Evolutionary conservation across 169 alveolate species (phyloP), one percentile per base, ranked within the genome.

Genomic region (Theileria parva): DNA sequence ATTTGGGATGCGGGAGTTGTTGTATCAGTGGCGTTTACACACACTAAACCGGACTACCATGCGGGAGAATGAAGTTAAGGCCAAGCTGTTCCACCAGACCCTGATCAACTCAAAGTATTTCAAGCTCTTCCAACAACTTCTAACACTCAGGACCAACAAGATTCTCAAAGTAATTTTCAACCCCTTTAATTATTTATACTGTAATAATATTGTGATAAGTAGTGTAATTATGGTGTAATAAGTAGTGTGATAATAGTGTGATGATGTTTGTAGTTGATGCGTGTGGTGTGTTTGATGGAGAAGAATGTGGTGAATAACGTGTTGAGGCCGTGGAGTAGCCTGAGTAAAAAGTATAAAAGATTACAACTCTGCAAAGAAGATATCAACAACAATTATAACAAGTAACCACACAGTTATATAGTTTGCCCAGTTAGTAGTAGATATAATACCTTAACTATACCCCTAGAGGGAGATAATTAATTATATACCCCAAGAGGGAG

Each of bases 11-110:
- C 61, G 51, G 11, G 30, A 28, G 39, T 4, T 69, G 7, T n/a
- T 69, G 12, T 3, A 34, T 2, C 5, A 74, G 2, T 69, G 77
- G 77, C 61, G 50, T 61, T 70, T 28, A 19, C 12, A 44, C 7
- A 27, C 12, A 17, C 2, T 44, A 50, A 69, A 4, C 4, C 11
- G 4, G 51, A 69, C 5, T 19, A 23, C 3, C 5, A 3, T 69
- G 7, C 4, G 28, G 11, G 25, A 25, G 8, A 69, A 69, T 27
- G 69, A 69, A 50, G 7, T 69, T n/a, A 44, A 19, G 12, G 77
- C 77, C 5, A 69, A 69, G 23, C 2, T 69, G 51, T 69, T n/a
- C 51, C 11, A 69, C 51, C 21, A 69, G 11, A 61, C 77, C 7
- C 51, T 74, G 9, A 6, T 69, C 4, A 6, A 17, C 7, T 34